Evolutionary conservation across 2,329 filamentous ascomycete species (phyloP), one percentile per base, ranked within the genome.

Genomic region (Setomelanomma holmii): DNA sequence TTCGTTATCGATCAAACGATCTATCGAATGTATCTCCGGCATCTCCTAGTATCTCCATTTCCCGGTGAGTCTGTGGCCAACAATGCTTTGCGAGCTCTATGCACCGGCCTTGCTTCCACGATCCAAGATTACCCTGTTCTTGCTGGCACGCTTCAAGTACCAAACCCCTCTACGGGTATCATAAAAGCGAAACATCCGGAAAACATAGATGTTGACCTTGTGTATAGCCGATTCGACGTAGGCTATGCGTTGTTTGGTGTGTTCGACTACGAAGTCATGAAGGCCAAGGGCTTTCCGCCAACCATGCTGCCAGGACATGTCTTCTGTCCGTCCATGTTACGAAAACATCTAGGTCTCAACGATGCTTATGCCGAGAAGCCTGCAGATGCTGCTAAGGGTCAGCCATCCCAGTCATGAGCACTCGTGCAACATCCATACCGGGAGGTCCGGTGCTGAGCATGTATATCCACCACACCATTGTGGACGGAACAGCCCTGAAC

Each of bases 381-480:
- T 3, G 55, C 52, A 1, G 51, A 36, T 2, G 53, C 65, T 2
- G 21, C 39, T 1, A 64, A 48, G 30, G 45, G 39, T 12, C 14
- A 38, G 45, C 56, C 2, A 41, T 64, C 7, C 64, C 68, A 2
- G 60, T 53, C 5, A 53, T 71, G 11, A 59, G 60, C 7, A 44
- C 60, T 2, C 62, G 68, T 40, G 62, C 61, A 7, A 63, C 55
- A 8, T 71, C 68, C 40, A 60, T 71, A 14, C 57, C 55, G 1
- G 64, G 63, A n/a, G 68, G 68, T 1, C 51, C 71, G 7, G 51
- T 71, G 7, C 40, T 71, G 17, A 70, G 66, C 36, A 45, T 63
- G 1, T 70, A 67, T 53, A 49, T 55, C 7, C 57, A 69, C 49
- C 68, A 72, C 48, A 55, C 49, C 21, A 54, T 63, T 14, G 30